Evolutionary conservation across 306 rosid species (phyloP), one percentile per base, ranked within the genome.

Genomic region (Quercus cerris): DNA sequence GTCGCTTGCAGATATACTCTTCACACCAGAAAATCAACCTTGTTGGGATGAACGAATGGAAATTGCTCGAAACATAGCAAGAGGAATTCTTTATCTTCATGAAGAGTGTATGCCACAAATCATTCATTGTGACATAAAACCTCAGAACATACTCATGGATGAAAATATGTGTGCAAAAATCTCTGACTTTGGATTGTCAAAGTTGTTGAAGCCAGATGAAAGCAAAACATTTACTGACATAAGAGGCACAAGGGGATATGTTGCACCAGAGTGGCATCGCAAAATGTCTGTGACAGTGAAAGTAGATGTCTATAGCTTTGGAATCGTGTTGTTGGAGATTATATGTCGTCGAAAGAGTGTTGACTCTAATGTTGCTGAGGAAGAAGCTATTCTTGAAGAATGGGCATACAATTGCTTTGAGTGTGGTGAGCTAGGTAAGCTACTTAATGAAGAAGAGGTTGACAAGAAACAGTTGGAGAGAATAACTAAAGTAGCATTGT

Each of bases 241-340:
- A 10, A 79, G 86, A 83, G 86, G 86, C 23, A 83, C 83, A 5
- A 79, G 66, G 54, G 83, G 83, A 44, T 78, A 83, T 59, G 80
- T 83, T 31, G 80, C 83, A 0, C 86, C 83, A 11, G 83, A 83
- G 66, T 74, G 86, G 86, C 78, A 71, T 28, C 67, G 44, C n/a
- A 77, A 56, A 55, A 56, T n/a, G 28, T 64, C 85, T 0, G 27
- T 82, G 5, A 77, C 82, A 0, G 56, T 57, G 14, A 82, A 82
- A 56, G 79, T 75, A 33, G 82, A 82, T 66, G 75, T 82, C 12
- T 82, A 72, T 20, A 82, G 82, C 56, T 82, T 69, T 15, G 86
- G 86, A 20, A 68, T 83, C 28, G 71, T 83, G 51, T 18, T 83
- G 18, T 33, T 83, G 49, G 86, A 83, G 76, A 12, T 49, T 49